Evolutionary conservation across 768 basidiomycete species (phyloP), one percentile per base, ranked within the genome.

Genomic region (Podaxis carcinomalis): DNA sequence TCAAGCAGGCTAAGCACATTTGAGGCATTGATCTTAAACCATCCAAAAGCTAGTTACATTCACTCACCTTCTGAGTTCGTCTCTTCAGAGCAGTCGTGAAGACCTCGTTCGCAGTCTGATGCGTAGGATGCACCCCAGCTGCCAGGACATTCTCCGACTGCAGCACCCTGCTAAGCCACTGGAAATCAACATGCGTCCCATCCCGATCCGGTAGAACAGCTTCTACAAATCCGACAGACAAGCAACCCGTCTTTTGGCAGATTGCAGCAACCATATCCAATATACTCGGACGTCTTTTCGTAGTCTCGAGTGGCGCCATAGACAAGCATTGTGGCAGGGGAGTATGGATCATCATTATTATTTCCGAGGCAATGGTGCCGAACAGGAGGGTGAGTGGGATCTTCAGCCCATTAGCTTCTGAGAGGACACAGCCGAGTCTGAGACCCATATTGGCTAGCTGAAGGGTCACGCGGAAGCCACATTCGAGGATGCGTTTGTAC

Each of bases 381-480:
- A 61, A 32, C n/a, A 61, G 28, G 46, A 61, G 52, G 9, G 59
- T 54, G 36, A 61, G 36, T 14, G 59, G 52, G 16, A 61, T 39
- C n/a, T 55, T 32, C 16, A 61, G 53, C 4, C 59, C 40, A n/a
- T 40, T 47, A 14, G 52, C 53, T 7, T 27, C 19, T 4, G 52
- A 61, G 19, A 55, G 35, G n/a, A 49, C 35, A 9, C 27, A 51
- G 28, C 51, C 51, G 5, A 60, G 40, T 49, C 28, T 61, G 23
- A 61, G 28, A 6, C 21, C 19, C 46, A 61, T 27, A 10, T 61
- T 61, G 5, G 32, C 44, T n/a, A 55, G 4, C 19, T 49, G 44
- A 14, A 61, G 59, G 16, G 28, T 25, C 21, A 11, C 25, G 14
- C 53, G 59, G 25, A 61, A 55, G 6, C 14, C n/a, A 3, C 42